A percentile compares a stretch with the other conserved stretches of the same genome.
phyloP scores from a whole-genome alignment of 495 filamentous ascomycete genomes.

The Neurospora sp. region DNA sequence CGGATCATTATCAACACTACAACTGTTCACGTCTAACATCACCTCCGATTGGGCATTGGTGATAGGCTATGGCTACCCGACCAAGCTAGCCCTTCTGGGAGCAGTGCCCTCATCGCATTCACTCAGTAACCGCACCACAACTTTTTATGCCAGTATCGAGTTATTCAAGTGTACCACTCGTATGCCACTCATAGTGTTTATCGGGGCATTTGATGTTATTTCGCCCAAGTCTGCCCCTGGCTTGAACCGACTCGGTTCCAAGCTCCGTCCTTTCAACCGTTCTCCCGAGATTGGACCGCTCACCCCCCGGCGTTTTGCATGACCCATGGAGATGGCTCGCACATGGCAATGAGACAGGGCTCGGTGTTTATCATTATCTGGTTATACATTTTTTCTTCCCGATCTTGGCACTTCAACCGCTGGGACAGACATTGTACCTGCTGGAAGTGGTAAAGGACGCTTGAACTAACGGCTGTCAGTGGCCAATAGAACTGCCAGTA shows the following conservation, averaged over 20 bases:
- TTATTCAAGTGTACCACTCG: not conserved
- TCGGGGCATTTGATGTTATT: not conserved
- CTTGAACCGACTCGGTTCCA: not conserved
- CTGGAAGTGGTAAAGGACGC: not conserved
- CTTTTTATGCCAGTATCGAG: not conserved
- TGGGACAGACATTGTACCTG: not conserved
- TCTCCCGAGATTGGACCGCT: not conserved
- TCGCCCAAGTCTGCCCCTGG: not conserved
- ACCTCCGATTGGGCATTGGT: not conserved
- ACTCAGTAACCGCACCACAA: not conserved
- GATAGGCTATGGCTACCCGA: not conserved
- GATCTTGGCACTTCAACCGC: not conserved
- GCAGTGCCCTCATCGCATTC: not conserved
- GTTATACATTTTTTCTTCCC: not conserved
- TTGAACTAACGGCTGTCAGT: not conserved
- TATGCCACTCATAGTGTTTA: not conserved
- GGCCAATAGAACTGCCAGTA: too few species aligned
- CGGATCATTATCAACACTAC: not conserved
- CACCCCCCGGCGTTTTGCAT: not conserved
- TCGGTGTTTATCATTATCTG: not conserved
- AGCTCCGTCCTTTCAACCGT: not conserved
- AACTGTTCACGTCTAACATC: not conserved
- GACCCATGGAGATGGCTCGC: not conserved
- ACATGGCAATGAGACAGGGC: not conserved
- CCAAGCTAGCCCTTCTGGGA: not conserved